Evolutionary conservation across 2,329 filamentous ascomycete species (phyloP).

Genomic region (Botrytis paeoniae): DNA sequence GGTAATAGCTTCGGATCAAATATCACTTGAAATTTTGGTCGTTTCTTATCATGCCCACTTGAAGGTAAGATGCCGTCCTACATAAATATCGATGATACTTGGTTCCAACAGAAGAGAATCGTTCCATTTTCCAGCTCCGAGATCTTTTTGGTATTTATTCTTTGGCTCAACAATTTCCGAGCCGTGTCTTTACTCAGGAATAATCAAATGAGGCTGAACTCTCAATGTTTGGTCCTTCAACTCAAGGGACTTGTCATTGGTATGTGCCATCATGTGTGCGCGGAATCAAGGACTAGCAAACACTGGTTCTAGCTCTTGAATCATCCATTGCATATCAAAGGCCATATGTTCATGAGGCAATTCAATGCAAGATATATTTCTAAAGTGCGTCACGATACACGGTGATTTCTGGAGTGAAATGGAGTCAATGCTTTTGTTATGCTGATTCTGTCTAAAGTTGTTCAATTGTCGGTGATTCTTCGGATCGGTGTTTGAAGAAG

Average conservation of each 20-base stretch:
- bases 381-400: not conserved
- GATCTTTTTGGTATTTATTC: not conserved
- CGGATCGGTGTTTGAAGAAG: not conserved
- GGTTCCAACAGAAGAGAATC: not conserved
- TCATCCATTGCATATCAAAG: not conserved
- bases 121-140: not conserved
- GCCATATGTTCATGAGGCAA: not conserved
- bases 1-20: not conserved
- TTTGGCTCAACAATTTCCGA: not conserved
- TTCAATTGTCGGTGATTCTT: slow-evolving; percentile 7
- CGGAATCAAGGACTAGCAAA: not conserved
- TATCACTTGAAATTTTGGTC: not conserved
- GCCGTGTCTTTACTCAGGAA: not conserved
- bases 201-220: not conserved
- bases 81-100: not conserved
- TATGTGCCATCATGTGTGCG: not conserved
- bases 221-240: not conserved
- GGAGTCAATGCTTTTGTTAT: not conserved
- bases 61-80: not conserved
- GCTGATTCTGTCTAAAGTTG: not conserved
- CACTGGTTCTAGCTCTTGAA: slow-evolving; percentile 1
- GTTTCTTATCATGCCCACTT: not conserved
- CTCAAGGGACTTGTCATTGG: not conserved
- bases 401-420: not conserved
- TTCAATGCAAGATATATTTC: not conserved